Evolutionary conservation across 1,284 basidiomycete species (phyloP), one percentile per base, ranked within the genome.

Genomic region (Fomitiporia mediterranea): DNA sequence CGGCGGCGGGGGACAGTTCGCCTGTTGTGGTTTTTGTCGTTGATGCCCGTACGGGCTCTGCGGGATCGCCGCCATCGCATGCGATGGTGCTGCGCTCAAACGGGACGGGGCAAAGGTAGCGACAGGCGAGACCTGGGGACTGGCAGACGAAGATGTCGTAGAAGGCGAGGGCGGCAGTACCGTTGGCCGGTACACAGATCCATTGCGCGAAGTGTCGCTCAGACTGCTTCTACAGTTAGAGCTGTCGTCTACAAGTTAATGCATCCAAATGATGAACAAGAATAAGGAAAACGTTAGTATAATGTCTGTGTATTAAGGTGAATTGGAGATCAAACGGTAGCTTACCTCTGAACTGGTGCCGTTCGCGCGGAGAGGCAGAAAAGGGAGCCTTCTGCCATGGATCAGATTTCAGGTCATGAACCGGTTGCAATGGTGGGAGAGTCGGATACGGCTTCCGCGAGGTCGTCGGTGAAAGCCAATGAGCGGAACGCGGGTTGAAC

Each of bases 21-120:
- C 25, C 23, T 55, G 53, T 25, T 46, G 25, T 28, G 44, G 25
- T 32, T 15, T 46, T 13, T 17, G 23, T 11, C 30, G 21, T 5
- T 42, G 37, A 38, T 30, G 25, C 13, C 43, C 55, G 39, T 51
- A 56, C 40, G 48, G 48, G 32, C 40, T 52, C 32, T 38, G 55
- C 9, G 55, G 55, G n/a, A 52, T 23, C n/a, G 53, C 53, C n/a
- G 48, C 21, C 43, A 48, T 39, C n/a, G n/a, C n/a, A n/a, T n/a
- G n/a, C 21, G 40, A 9, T 17, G 53, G 43, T 25, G 53, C 30
- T 21, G 53, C 32, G 44, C 25, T 44, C 42, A 23, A n/a, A 30
- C 48, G 37, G 4, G 53, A 55, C 23, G 19, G n/a, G n/a, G 35
- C 43, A 30, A 40, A 37, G 11, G 37, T 25, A 21, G 39, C 25